Evolutionary conservation across 2,329 filamentous ascomycete genomes (phyloP).

Genomic region (Cladosporium sp.): DNA sequence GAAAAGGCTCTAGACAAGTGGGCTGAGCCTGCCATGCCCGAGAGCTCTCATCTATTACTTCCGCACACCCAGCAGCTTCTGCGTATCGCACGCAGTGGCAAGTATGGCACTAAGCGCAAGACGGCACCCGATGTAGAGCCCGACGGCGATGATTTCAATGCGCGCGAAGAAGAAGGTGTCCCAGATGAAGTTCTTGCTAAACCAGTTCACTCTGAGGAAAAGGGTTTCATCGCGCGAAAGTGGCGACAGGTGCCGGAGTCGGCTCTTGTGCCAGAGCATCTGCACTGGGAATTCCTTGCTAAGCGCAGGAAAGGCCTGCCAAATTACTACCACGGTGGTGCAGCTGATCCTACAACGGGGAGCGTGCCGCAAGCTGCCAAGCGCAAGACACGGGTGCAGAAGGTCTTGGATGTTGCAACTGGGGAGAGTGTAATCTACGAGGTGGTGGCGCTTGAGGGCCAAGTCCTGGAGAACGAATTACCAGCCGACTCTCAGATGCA

Average conservation of each 20-base stretch:
- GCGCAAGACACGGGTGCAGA: constrained; percentile 76
- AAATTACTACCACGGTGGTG: constrained; percentile 48
- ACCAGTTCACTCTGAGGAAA: constrained; percentile 31
- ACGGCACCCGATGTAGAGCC: constrained; percentile 58
- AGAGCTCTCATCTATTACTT: constrained; percentile 75
- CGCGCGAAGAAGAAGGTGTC: constrained; percentile 43
- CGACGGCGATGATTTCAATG: constrained; percentile 47
- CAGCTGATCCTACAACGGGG: constrained; percentile 28
- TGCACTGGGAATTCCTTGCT: constrained; percentile 56
- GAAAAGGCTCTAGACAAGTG: constrained; percentile 62
- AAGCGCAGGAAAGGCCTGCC: constrained; percentile 61
- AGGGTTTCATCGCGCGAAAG: constrained; percentile 58
- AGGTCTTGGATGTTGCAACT: constrained; percentile 65
- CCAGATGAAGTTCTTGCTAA: constrained; percentile 45
- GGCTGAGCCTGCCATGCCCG: constrained; percentile 84
- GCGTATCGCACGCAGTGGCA: constrained; percentile 74
- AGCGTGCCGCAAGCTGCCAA: constrained; percentile 48
- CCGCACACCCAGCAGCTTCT: constrained; percentile 80
- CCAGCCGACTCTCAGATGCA: constrained; percentile 55
- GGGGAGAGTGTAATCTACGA: constrained; percentile 85
- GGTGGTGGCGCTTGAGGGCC: constrained; percentile 76
- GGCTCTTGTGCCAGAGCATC: constrained; percentile 58
- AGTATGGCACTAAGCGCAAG: constrained; percentile 59
- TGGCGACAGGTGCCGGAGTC: constrained; percentile 59
- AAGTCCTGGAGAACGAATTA: constrained; percentile 78